Base-by-base conservation (phyloP, 2,329 filamentous ascomycete species). In the Penicillium sp. region DNA sequence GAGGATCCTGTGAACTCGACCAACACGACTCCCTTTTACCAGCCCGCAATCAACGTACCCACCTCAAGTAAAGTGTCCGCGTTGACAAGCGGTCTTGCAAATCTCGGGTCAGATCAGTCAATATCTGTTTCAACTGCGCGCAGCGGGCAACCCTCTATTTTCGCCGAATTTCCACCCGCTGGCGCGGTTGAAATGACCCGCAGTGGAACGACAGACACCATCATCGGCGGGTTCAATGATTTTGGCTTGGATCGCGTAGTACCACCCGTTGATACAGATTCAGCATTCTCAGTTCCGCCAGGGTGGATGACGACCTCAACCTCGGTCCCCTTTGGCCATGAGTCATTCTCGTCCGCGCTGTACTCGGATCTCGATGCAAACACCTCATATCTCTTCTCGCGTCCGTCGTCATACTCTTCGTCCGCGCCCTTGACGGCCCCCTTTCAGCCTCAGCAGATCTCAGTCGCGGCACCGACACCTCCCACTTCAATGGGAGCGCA, bases 151-250 rank as follows among this genome's bases (percentile, higher is more conserved):
- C 51, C 56, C 13, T 47, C 50, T 34, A 45, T 51, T 36, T 35
- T 44, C 55, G 53, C 60, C 44, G 62, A 66, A 47, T 57, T 57
- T 39, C 51, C 64, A 32, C 57, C 61, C 25, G 47, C 59, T 26
- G 56, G 61, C 33, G 60, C 68, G 36, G 63, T 68, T 45, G 66
- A 72, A 49, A 75, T 75, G 73, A 70, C 64, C 53, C 67, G 72
- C 53, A 73, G 66, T 53, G 64, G 65, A 38, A 75, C 73, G 29
- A 69, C 71, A 53, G 72, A 75, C 53, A 69, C 70, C 32, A 55
- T 75, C 41, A 70, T 69, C 49, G 67, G 69, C 50, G 66, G 65
- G 42, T 59, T 75, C 53, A 63, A 63, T 52, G 73, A 72, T 68
- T 68, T 74, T 60, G 64, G 70, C 52, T 69, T 75, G 55, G 65